Base-by-base conservation (phyloP, 208 protist species). In the Trypanosoma brucei region DNA sequence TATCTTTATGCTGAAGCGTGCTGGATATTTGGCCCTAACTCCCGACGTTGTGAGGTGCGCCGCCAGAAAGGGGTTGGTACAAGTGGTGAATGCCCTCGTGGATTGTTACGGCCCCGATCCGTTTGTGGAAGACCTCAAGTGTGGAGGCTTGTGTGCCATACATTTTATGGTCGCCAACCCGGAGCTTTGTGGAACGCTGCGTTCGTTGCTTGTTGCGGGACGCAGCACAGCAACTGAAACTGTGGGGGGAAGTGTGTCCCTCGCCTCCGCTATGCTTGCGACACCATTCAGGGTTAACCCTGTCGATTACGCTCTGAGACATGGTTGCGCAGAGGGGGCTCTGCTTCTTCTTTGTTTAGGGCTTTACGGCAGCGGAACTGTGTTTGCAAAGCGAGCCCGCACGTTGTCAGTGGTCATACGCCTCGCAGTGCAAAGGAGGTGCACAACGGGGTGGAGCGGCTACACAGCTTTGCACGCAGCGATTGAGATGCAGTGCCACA, bases 391-490 rank as follows among this genome's bases (percentile, higher is more conserved):
- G 11, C 11, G 11, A 14, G 42, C 8, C 11, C 42, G 49, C 39
- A 56, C 37, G 22, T 31, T 72, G 55, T 49, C 50, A 31, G 34
- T 56, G 6, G 8, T 54, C 5, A 48, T 70, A 8, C 55, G 55
- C 14, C 50, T 46, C 8, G 11, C 42, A 11, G 42, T 11, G 42
- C 42, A 11, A 11, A 46, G 42, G 42, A 6, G 42, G 42, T 14
- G 42, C 42, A 46, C 42, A 14, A 46, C 42, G 42, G 11, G 11
- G 11, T 36, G 37, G 42, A 35, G 3, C 3, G 51, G 46, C 36
- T 92, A 85, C 76, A 88, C 78, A 7, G 62, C 84, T 42, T 65
- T 92, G 52, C 86, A 92, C 68, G 81, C 76, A 54, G 86, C 83
- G n/a, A 73, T 83, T 39, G 75, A 75, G 45, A 62, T 89, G 9